These are phyloP conservation scores for Alternaria conjuncta DNA, from an alignment of 2,329 filamentous ascomycete genomes.

Conservation along the genomic window DNA sequence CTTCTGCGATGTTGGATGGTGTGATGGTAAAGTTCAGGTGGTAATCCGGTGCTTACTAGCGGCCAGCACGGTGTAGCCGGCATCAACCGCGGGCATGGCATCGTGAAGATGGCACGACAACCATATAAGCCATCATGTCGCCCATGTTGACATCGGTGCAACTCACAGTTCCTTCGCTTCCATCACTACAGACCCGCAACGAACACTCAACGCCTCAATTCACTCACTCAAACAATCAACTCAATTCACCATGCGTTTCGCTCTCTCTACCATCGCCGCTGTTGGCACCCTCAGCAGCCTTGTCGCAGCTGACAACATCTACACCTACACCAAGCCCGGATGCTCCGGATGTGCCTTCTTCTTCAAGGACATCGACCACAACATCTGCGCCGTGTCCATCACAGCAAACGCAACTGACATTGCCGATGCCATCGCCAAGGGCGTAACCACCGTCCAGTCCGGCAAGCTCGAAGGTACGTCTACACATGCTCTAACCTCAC, in stretches of 20 bases:
- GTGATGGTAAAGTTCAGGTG: neutral
- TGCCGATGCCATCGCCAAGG: neutral
- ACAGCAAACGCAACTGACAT: neutral
- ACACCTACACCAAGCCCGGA: conserved; percentile 1
- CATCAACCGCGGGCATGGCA: neutral
- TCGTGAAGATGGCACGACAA: neutral
- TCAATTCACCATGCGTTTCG: neutral
- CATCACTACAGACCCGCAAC: neutral
- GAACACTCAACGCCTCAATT: neutral
- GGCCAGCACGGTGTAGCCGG: neutral
- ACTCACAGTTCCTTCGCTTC: neutral
- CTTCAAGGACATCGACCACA: conserved; percentile 7
- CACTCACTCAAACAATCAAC: neutral
- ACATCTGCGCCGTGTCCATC: conserved; percentile 4
- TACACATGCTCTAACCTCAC: neutral
- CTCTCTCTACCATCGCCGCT: neutral
- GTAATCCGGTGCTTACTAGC: neutral
- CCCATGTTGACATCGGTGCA: rapidly evolving
- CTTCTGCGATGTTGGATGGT: too few species aligned
- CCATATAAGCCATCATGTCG: neutral
- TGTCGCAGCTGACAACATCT: conserved; percentile 2
- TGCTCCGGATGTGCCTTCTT: neutral
- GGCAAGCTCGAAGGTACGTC: neutral
- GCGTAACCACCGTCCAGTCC: neutral
- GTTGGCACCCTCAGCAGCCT: neutral